Percentiles rank a stretch among this genome's conserved stretches.
Evolutionary conservation across 768 basidiomycete genomes (phyloP).

Genomic region (Austroboletus eburneus): DNA sequence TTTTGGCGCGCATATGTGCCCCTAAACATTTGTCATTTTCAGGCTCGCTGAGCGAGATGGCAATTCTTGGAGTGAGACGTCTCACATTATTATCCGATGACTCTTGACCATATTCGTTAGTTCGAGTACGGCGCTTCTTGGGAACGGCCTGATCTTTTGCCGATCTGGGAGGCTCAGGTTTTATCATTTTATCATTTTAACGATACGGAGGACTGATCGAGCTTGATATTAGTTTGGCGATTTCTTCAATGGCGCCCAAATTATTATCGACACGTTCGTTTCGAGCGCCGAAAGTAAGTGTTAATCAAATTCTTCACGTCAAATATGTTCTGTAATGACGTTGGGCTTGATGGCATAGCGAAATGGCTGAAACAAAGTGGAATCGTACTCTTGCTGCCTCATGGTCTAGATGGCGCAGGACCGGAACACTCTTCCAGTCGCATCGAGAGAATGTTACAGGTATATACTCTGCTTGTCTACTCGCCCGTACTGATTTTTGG

Average conservation of each 20-base stretch:
- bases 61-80: constrained; percentile 72
- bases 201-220: not conserved
- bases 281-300: constrained; percentile 76
- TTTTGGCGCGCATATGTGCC: not conserved
- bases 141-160: constrained; percentile 76
- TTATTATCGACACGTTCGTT: constrained; percentile 88
- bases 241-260: constrained; percentile 87
- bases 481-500: not conserved
- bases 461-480: constrained; percentile 32
- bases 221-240: constrained; percentile 67
- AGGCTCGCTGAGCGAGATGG: constrained; percentile 89
- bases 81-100: too few species aligned
- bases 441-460: constrained; percentile 89
- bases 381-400: constrained; percentile 79
- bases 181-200: not conserved
- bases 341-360: constrained; percentile 39
- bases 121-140: constrained; percentile 92
- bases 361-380: constrained; percentile 95
- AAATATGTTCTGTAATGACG: not conserved
- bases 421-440: constrained; percentile 91
- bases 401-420: constrained; percentile 89
- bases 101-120: too few species aligned
- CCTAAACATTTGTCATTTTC: not conserved
- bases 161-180: constrained; percentile 92
- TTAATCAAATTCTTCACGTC: too few species aligned